Evolutionary conservation across 768 basidiomycete species (phyloP), one percentile per base, ranked within the genome.

Genomic region (Kwoniella dendrophila): DNA sequence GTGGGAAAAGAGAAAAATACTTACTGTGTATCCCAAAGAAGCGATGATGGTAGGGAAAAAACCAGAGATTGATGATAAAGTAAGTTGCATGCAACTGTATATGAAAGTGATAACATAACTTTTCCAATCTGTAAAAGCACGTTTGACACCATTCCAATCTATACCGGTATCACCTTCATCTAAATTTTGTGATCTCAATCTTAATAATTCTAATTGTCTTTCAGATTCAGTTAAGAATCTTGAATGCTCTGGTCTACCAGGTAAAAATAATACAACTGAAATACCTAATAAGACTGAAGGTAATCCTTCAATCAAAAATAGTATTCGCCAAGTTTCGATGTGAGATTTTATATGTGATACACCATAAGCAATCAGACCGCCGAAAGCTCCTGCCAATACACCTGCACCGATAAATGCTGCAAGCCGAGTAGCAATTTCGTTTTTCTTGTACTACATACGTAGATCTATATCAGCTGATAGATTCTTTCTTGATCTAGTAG

Each of bases 331-430:
- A 18, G 57, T 29, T 10, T 60, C 26, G 20, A 64, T 50, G 3
- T 33, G 32, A 5, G 84, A 16, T 82, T 59, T 45, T 8, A 58
- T 51, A 18, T 64, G 63, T 4, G 53, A 30, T 16, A 64, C 27
- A 32, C 63, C 63, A 36, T 64, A 64, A 10, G 63, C 63, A 20
- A 64, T n/a, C 11, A 64, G 10, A 2, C 63, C 58, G 27, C 50
- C 53, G 41, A 64, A 64, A 1, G 62, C 62, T 12, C 62, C 62
- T 1, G 72, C 60, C 12, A 73, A 45, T 8, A 55, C 51, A 14
- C 70, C 74, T 1, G 65, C 61, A 1, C 53, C 50, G 52, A 78
- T 74, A 65, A 76, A 79, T 11, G 70, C 34, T 0, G 67, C 72
- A 32, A 75, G 30, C 0, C 78, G 64, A 63, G 68, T 72, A 1